Evolutionary conservation across 768 basidiomycete species (phyloP), one percentile per base, ranked within the genome.

Genomic region (Leccinum longicurvipes): DNA sequence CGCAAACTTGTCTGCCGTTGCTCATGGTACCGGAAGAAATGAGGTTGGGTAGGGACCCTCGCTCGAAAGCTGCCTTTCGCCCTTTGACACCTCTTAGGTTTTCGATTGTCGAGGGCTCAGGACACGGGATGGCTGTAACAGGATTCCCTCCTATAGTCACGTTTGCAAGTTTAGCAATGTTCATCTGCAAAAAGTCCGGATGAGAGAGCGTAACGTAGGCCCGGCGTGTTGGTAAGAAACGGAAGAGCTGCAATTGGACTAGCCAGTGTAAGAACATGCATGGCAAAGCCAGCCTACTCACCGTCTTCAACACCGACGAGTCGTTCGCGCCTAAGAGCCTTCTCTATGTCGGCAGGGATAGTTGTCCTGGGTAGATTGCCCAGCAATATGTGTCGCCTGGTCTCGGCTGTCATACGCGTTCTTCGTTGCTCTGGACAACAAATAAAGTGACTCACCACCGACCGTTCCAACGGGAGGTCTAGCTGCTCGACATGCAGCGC

Each of bases 211-310:
- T 80, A 47, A 92, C 68, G 60, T 80, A 73, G 7, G 86, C 89
- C 21, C 72, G 70, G 28, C 83, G 81, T 2, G 81, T 82, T 7
- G 87, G 85, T 23, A 72, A 64, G 70, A 88, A 87, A 50, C 78
- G 78, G 36, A 75, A 61, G 62, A 91, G 88, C 51, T 84, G 75
- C 27, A 89, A 63, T 19, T 79, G 74, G 24, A 85, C 88, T 89
- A 25, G 15, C 32, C 12, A 14, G 50, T 6, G 28, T 62, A 56
- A 67, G 65, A 52, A 36, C 21, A 9, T 11, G 45, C 52, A 34
- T 51, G 14, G 8, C 4, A 50, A 17, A 28, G 52, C 10, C 24
- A 15, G 36, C 14, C 10, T 19, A 49, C 66, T 59, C 51, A 73
- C 70, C 62, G 51, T 82, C 72, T 7, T 74, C 67, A 28, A 85